Conservation (phyloP, 140 eudicot genomes). For the Erigeron philadelphicus region DNA sequence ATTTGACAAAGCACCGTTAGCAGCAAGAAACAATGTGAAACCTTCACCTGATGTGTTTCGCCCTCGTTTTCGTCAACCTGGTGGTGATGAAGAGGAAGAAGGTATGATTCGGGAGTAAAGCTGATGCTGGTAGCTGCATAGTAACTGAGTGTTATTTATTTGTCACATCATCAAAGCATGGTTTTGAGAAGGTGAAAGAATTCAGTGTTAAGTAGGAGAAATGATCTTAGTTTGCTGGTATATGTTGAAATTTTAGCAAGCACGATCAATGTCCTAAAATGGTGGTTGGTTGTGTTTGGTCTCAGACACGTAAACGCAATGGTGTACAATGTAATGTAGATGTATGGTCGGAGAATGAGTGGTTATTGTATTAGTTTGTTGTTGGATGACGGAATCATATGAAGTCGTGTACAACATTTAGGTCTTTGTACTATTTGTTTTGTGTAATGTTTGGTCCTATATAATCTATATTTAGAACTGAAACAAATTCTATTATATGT, state of each 20-base stretch:
- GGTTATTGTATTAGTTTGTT: constrained; percentile 13
- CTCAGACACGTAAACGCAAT: neutral
- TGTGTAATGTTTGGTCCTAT: neutral
- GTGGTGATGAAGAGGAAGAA: constrained; percentile 37
- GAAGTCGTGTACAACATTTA: neutral
- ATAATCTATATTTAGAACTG: neutral
- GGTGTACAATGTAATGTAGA: constrained; percentile 29
- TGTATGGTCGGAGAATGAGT: constrained; percentile 3
- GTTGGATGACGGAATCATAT: constrained; percentile 3
- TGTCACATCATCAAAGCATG: constrained; percentile 8
- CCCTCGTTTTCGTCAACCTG: constrained; percentile 32
- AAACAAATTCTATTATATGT: neutral
- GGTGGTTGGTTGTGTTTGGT: neutral
- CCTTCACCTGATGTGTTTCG: constrained; percentile 21
- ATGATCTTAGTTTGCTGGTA: neutral
- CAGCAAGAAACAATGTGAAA: constrained; percentile 14
- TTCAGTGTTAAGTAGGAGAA: neutral
- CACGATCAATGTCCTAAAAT: neutral
- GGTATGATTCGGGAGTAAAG: constrained; percentile 37
- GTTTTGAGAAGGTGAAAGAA: constrained; percentile 11
- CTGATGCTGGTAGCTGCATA: neutral
- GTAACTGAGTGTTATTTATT: constrained; percentile 1
- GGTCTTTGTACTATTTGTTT: neutral
- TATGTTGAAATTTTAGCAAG: constrained; percentile 1
- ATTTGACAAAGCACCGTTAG: constrained; percentile 31